Evolutionary conservation across 768 basidiomycete genomes (phyloP), one percentile per base, ranked within the genome.

Genomic region (Tylopilus balloui): DNA sequence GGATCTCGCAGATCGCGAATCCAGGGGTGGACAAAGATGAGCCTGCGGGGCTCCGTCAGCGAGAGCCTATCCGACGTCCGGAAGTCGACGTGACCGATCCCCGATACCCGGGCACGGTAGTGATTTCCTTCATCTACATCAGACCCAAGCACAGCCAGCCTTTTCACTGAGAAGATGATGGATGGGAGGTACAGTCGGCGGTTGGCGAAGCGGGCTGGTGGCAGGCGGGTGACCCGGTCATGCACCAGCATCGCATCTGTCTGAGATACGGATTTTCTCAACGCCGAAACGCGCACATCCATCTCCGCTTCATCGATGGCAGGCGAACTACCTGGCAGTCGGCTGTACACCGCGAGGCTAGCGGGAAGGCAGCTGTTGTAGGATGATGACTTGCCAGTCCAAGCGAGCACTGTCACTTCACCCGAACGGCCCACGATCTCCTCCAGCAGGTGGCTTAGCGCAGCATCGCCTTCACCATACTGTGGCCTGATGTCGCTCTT

Each of bases 281-380:
- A 31, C 2, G 3, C 6, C 3, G 20, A n/a, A 32, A 48, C 28
- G 3, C 34, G 34, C 5, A 1, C 27, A 5, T 36, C 29, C 45
- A 51, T 42, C 12, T 42, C 34, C 0, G 10, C 1, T 12, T 29
- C 24, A 1, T 23, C 25, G 12, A 32, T 34, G 10, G 23, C 14
- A n/a, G 25, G 7, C 0, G 21, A 19, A 14, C 7, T 12, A 2
- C 10, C 8, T 0, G 44, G 38, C 0, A 13, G 11, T 12, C 29
- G 21, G 4, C 17, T 27, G 10, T 51, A 56, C 4, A 47, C 37
- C 1, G 38, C 15, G 25, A 56, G 37, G 11, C 42, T 15, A 7
- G 13, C 29, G 0, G 55, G 54, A 24, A 56, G 45, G 21, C 55
- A 56, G 13, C 48, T 57, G 11, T 57, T 57, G 21, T 57, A 57